phyloP scores from a whole-genome alignment of 2,329 filamentous ascomycete genomes.

The Penicillium sp. region DNA sequence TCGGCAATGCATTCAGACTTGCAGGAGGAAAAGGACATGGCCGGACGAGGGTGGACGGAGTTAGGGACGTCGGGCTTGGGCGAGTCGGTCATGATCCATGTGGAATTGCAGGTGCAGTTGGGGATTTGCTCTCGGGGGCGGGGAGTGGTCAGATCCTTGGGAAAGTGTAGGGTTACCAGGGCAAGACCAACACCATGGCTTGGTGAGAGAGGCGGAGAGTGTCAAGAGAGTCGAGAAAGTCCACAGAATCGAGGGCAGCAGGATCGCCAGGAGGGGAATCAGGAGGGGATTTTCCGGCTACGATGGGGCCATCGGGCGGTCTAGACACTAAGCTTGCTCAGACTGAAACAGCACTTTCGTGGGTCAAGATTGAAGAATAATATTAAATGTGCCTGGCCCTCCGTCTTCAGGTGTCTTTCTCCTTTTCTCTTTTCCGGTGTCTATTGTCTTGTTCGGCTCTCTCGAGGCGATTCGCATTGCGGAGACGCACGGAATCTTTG shows the following conservation, averaged over 20 bases:
- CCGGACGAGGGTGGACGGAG: conserved; percentile 23
- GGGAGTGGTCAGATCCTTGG: too few species aligned
- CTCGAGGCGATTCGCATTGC: too few species aligned
- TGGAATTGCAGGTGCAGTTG: conserved; percentile 16
- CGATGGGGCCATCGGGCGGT: conserved; percentile 30
- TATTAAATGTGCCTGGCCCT: too few species aligned
- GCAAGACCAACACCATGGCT: conserved; percentile 11
- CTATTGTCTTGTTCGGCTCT: too few species aligned
- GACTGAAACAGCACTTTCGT: conserved; percentile 21
- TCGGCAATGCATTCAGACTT: conserved; percentile 31
- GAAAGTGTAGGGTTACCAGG: too few species aligned
- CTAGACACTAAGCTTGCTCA: conserved; percentile 27
- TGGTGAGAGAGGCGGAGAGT: conserved; percentile 1
- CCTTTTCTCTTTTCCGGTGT: too few species aligned
- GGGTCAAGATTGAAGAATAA: conserved; percentile 6
- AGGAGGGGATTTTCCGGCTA: conserved; percentile 27
- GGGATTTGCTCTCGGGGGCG: conserved; percentile 9
- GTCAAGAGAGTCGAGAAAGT: too few species aligned
- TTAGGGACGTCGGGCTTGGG: conserved; percentile 34
- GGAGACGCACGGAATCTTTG: conserved; percentile 11
- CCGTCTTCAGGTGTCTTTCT: too few species aligned
- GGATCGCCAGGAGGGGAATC: conserved; percentile 16
- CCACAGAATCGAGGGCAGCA: conserved; percentile 6
- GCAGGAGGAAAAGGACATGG: conserved; percentile 32
- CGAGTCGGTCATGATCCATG: conserved; percentile 35